Percentiles rank a stretch among this genome's conserved stretches.
Evolutionary conservation across 768 basidiomycete genomes (phyloP).

Genomic region (Tricholoma hemisulphureum): DNA sequence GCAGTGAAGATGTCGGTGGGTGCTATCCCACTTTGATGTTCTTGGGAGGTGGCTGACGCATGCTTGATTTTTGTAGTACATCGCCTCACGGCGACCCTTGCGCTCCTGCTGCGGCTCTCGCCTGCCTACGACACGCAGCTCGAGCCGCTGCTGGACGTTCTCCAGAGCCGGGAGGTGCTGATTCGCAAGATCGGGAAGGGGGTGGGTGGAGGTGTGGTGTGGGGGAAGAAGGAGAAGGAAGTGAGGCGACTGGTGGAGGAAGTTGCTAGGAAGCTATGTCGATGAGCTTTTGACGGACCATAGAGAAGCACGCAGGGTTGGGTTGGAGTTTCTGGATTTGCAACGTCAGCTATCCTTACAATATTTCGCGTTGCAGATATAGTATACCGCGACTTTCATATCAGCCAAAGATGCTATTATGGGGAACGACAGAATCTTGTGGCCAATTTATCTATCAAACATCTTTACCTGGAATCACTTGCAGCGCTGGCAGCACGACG

Average conservation of each 20-base stretch:
- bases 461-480: no score
- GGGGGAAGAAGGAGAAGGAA: slow-evolving; percentile 50
- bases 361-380: no score
- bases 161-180: slow-evolving; percentile 59
- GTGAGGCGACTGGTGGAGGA: slow-evolving; percentile 65
- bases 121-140: slow-evolving; percentile 62
- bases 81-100: slow-evolving; percentile 77
- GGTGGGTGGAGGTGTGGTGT: slow-evolving; percentile 48
- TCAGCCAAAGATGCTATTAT: no score
- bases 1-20: slow-evolving; percentile 81
- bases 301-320: no score
- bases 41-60: neutral
- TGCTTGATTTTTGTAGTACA: slow-evolving; percentile 52
- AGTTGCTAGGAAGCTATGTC: slow-evolving; percentile 49
- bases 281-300: slow-evolving; percentile 22
- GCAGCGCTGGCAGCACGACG: no score
- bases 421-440: no score
- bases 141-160: slow-evolving; percentile 61
- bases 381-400: no score
- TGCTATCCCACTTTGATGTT: slow-evolving; percentile 7
- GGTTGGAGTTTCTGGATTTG: no score
- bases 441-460: no score
- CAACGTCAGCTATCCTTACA: no score
- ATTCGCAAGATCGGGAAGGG: slow-evolving; percentile 56
- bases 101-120: slow-evolving; percentile 71